Evolutionary conservation across 1,139 yeast genomes (phyloP).

Genomic region (Nakaseomyces bracarensis): DNA sequence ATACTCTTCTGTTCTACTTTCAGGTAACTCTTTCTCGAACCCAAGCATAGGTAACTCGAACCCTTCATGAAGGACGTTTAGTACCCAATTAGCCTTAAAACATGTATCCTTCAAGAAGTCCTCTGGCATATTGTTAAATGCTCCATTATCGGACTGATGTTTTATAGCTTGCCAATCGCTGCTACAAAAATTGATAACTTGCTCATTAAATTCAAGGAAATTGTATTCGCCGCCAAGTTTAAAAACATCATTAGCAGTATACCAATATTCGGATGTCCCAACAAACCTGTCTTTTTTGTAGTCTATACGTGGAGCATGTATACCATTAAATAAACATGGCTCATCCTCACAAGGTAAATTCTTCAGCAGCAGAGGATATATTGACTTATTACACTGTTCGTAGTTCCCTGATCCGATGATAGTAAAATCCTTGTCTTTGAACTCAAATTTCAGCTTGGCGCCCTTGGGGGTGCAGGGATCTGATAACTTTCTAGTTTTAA

Average conservation of each 20-base stretch:
- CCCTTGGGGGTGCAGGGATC: slow-evolving; percentile 72
- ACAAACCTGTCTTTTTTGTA: slow-evolving; percentile 64
- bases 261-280: slow-evolving; percentile 80
- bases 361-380: slow-evolving; percentile 63
- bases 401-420: slow-evolving; percentile 61
- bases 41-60: slow-evolving; percentile 57
- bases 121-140: slow-evolving; percentile 34
- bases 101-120: slow-evolving; percentile 57
- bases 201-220: slow-evolving; percentile 49
- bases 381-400: slow-evolving; percentile 55
- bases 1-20: slow-evolving; percentile 33
- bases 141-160: slow-evolving; percentile 43
- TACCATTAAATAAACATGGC: slow-evolving; percentile 75
- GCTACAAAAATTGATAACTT: slow-evolving; percentile 58
- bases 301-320: slow-evolving; percentile 67
- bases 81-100: slow-evolving; percentile 77
- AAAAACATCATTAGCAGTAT: slow-evolving; percentile 74
- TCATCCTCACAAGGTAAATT: slow-evolving; percentile 64
- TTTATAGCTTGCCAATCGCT: slow-evolving; percentile 51
- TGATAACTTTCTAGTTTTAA: slow-evolving; percentile 33
- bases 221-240: slow-evolving; percentile 71
- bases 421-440: slow-evolving; percentile 40
- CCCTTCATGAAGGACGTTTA: slow-evolving; percentile 70
- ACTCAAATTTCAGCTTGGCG: slow-evolving; percentile 37
- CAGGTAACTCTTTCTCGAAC: slow-evolving; percentile 33